Evolutionary conservation across 768 basidiomycete species (phyloP).

Genomic region (Trametes coccinea): DNA sequence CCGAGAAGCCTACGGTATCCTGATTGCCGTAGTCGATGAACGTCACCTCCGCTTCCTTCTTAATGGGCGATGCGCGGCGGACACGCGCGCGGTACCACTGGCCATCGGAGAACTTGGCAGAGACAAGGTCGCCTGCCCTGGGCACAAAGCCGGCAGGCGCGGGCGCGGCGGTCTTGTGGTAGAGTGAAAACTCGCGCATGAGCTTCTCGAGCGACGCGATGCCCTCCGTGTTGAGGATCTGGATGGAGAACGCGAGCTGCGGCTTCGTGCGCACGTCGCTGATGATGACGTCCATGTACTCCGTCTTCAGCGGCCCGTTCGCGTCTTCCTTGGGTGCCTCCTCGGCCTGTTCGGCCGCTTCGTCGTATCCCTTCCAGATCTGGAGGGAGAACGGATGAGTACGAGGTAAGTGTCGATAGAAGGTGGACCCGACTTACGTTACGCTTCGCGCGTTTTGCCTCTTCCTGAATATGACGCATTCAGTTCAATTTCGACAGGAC

Average conservation of each 20-base stretch:
- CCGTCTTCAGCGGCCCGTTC: constrained; percentile 62
- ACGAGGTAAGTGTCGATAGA: background rate
- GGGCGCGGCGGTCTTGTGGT: constrained; percentile 69
- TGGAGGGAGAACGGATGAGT: constrained; percentile 31
- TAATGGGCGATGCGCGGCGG: constrained; percentile 78
- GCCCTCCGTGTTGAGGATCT: constrained; percentile 89
- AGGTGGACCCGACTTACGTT: constrained; percentile 55
- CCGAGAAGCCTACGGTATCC: constrained; percentile 79
- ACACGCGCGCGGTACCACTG: constrained; percentile 96
- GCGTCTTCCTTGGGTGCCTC: constrained; percentile 49
- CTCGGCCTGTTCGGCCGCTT: constrained; percentile 59
- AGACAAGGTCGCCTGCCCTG: constrained; percentile 85
- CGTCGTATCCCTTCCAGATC: constrained; percentile 89
- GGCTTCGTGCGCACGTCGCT: constrained; percentile 78
- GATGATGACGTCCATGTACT: constrained; percentile 91
- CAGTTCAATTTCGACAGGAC: background rate
- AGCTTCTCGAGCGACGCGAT: constrained; percentile 90
- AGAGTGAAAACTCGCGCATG: constrained; percentile 90
- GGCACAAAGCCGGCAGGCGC: constrained; percentile 77
- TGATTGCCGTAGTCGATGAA: constrained; percentile 98
- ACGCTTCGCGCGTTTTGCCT: constrained; percentile 76
- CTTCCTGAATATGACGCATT: constrained; percentile 48
- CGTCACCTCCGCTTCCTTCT: constrained; percentile 92
- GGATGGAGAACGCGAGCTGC: constrained; percentile 87
- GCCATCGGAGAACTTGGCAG: constrained; percentile 92